phyloP scores from a whole-genome alignment of 768 basidiomycete species.

The Mycena alexandri region DNA sequence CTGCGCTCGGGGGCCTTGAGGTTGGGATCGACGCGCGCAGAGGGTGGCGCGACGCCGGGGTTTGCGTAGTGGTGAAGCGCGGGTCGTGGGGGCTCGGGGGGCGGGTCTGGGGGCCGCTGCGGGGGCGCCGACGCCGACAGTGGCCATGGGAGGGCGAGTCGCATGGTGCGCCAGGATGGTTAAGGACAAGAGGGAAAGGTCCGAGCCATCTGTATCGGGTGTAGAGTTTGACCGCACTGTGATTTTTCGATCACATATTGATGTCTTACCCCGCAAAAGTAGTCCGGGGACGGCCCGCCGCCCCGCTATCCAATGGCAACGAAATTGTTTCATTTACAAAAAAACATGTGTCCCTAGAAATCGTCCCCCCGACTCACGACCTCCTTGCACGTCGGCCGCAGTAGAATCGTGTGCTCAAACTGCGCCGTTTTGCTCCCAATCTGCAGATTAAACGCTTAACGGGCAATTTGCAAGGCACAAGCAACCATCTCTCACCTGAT shows the following conservation, averaged over 20 bases:
- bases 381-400: constrained; percentile 88
- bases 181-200: constrained; percentile 14
- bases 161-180: background rate
- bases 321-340: background rate
- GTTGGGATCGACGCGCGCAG: constrained; percentile 77
- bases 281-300: too few relatives aligned
- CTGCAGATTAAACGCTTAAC: constrained; percentile 6
- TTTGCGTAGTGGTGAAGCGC: constrained; percentile 70
- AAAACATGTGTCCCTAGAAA: constrained; percentile 53
- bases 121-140: constrained; percentile 32
- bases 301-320: background rate
- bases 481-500: constrained; percentile 90
- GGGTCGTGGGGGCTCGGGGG: constrained; percentile 29
- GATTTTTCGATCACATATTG: too few relatives aligned
- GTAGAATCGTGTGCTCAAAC: constrained; percentile 82
- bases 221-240: background rate
- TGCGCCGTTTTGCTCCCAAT: constrained; percentile 36
- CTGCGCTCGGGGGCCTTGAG: constrained; percentile 69
- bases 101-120: constrained; percentile 36
- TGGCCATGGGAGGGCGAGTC: constrained; percentile 27
- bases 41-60: constrained; percentile 79
- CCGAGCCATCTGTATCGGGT: constrained; percentile 24
- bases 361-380: constrained; percentile 88
- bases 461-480: constrained; percentile 60
- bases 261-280: too few relatives aligned